A percentile compares a stretch with the other conserved stretches of the same genome.
These are phyloP conservation scores for Acrocalymma vagum DNA, from an alignment of 2,329 filamentous ascomycete genomes.

Conservation along the genomic window DNA sequence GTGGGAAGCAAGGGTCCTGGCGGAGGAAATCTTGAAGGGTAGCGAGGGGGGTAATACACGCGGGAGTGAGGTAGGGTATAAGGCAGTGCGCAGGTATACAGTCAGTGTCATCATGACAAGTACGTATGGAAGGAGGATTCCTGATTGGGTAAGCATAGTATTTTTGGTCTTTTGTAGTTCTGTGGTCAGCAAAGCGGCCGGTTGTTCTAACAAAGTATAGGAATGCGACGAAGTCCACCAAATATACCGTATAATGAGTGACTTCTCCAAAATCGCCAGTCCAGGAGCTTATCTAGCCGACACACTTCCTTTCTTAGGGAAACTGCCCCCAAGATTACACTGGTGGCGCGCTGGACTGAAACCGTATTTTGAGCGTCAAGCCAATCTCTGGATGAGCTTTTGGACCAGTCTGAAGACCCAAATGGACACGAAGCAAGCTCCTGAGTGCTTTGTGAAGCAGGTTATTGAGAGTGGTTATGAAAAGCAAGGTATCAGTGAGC, in stretches of 20 bases:
- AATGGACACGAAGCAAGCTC: constrained; percentile 40
- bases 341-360: constrained; percentile 39
- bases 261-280: constrained; percentile 38
- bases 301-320: constrained; percentile 35
- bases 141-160: constrained; percentile 34
- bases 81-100: constrained; percentile 39
- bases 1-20: constrained; percentile 55
- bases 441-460: constrained; percentile 47
- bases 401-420: constrained; percentile 39
- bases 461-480: constrained; percentile 48
- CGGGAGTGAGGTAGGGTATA: constrained; percentile 36
- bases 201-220: constrained; percentile 12
- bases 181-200: not conserved
- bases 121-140: constrained; percentile 44
- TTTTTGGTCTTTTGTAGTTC: not conserved
- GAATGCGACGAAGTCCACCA: constrained; percentile 41
- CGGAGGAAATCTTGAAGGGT: constrained; percentile 51
- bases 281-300: constrained; percentile 43
- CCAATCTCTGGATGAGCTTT: constrained; percentile 42
- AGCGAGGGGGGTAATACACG: constrained; percentile 22
- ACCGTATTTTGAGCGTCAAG: constrained; percentile 40
- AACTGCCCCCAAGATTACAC: constrained; percentile 35
- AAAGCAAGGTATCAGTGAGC: constrained; percentile 42
- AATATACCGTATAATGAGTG: constrained; percentile 46
- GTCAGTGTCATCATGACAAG: constrained; percentile 47